Conservation (phyloP, 768 basidiomycete species). For the Chiua virens region DNA sequence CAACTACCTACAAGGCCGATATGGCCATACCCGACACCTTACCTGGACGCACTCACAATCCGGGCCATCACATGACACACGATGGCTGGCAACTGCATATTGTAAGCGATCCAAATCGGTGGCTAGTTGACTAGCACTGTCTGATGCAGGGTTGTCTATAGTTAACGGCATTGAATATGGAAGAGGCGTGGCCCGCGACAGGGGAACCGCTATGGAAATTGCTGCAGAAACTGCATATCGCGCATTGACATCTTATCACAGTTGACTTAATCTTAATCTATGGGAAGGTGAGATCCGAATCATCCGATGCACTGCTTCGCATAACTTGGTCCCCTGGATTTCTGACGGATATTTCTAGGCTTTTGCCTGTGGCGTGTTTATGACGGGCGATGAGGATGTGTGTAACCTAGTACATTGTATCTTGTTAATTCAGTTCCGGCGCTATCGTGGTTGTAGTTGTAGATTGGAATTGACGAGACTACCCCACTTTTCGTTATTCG, state of each 20-base stretch:
- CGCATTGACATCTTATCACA: slow-evolving; percentile 23
- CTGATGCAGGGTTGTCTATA: slow-evolving; percentile 6
- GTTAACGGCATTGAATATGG: slow-evolving; percentile 30
- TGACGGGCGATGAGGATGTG: not conserved
- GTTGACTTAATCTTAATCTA: slow-evolving; percentile 9
- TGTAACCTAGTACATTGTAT: slow-evolving; percentile 3
- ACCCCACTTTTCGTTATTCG: no score
- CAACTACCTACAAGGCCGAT: slow-evolving; percentile 32
- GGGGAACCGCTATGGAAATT: slow-evolving; percentile 30
- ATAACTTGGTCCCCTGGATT: not conserved
- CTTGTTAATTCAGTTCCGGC: not conserved
- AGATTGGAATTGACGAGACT: not conserved
- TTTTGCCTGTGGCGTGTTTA: not conserved
- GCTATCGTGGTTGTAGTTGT: not conserved
- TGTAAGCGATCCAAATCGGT: slow-evolving; percentile 13
- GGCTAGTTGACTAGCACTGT: not conserved
- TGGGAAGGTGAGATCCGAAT: slow-evolving; percentile 2
- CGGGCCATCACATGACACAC: slow-evolving; percentile 25
- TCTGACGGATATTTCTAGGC: not conserved
- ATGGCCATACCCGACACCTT: slow-evolving; percentile 28
- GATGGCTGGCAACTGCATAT: slow-evolving; percentile 26
- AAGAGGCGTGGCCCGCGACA: slow-evolving; percentile 24
- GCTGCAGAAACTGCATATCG: slow-evolving; percentile 27
- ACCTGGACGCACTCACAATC: slow-evolving; percentile 21
- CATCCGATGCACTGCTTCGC: not conserved